These are phyloP conservation scores for Scheffersomyces parashehatae DNA, from an alignment of 1,139 yeast species.

Conservation along the genomic window DNA sequence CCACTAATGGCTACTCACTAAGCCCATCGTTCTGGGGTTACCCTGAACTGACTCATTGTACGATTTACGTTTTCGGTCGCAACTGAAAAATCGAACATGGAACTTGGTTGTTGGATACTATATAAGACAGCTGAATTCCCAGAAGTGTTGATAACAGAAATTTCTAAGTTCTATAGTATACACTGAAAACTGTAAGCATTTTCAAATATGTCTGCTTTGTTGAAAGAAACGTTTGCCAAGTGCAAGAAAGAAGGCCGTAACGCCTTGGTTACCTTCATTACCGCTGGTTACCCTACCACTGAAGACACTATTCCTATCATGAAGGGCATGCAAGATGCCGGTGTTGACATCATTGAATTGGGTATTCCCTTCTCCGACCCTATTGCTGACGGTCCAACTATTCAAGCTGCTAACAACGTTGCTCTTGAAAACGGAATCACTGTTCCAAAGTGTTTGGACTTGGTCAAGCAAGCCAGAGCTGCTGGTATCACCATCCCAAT, in stretches of 20 bases:
- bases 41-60: constrained; percentile 37
- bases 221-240: constrained; percentile 69
- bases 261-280: constrained; percentile 87
- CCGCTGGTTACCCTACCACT: constrained; percentile 90
- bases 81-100: background rate
- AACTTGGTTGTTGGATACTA: background rate
- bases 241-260: constrained; percentile 77
- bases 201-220: constrained; percentile 56
- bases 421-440: constrained; percentile 85
- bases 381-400: constrained; percentile 97
- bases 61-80: too few relatives aligned
- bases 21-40: constrained; percentile 13
- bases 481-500: constrained; percentile 88
- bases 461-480: constrained; percentile 72
- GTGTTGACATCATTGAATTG: constrained; percentile 90
- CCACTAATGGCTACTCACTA: too few relatives aligned
- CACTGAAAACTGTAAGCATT: too few relatives aligned
- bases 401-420: constrained; percentile 78
- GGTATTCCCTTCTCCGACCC: constrained; percentile 99
- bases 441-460: constrained; percentile 63
- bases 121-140: background rate
- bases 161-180: too few relatives aligned
- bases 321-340: constrained; percentile 89
- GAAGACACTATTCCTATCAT: constrained; percentile 87
- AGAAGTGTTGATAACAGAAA: too few relatives aligned